phyloP scores from a whole-genome alignment of 768 basidiomycete species.

The Mycena galericulata region DNA sequence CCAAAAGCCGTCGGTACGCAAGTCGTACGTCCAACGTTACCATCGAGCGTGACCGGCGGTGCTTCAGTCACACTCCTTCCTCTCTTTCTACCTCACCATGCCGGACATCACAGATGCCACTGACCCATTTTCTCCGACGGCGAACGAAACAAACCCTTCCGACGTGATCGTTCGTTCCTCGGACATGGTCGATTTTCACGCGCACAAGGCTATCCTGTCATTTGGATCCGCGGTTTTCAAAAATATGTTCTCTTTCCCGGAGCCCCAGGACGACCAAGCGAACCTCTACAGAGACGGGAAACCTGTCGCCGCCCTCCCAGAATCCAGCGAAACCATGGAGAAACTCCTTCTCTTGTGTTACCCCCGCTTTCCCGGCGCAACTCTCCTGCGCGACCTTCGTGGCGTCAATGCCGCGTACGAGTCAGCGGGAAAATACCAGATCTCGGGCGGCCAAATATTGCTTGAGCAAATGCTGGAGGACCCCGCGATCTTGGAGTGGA shows the following conservation, averaged over 20 bases:
- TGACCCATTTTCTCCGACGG: constrained; percentile 23
- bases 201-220: constrained; percentile 56
- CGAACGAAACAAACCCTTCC: constrained; percentile 42
- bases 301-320: constrained; percentile 47
- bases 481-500: constrained; percentile 16
- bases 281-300: constrained; percentile 43
- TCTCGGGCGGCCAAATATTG: constrained; percentile 45
- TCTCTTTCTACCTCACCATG: neutral
- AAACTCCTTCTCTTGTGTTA: constrained; percentile 48
- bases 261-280: constrained; percentile 38
- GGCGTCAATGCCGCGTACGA: constrained; percentile 47
- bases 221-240: constrained; percentile 53
- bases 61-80: neutral
- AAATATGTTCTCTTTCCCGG: constrained; percentile 43
- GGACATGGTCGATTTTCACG: constrained; percentile 51
- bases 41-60: neutral
- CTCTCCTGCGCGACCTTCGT: constrained; percentile 39
- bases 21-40: too few species aligned
- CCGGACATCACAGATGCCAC: constrained; percentile 12
- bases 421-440: constrained; percentile 50
- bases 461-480: constrained; percentile 24
- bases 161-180: constrained; percentile 56
- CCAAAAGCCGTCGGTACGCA: too few species aligned
- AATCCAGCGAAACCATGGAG: constrained; percentile 46
- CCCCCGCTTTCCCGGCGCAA: constrained; percentile 31